phyloP scores from a whole-genome alignment of 192 early-diverging fungal species.

The Podila clonocystis region DNA sequence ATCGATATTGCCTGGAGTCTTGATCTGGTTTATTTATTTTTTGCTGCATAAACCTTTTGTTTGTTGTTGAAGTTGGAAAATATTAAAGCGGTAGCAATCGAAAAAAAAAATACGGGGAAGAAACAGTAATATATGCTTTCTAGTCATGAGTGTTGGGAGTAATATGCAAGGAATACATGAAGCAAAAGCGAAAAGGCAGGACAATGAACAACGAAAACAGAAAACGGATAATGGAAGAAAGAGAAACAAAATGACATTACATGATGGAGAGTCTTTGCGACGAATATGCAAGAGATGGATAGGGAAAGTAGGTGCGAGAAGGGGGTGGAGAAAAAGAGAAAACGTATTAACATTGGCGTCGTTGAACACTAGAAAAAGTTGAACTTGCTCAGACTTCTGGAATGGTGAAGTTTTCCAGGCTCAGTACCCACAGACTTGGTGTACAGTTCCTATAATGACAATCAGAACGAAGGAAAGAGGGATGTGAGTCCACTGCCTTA shows the following conservation, averaged over 20 bases:
- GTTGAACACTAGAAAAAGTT: constrained; percentile 22
- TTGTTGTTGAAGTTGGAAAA: too few relatives aligned
- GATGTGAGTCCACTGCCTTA: not conserved
- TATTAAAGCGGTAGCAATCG: too few relatives aligned
- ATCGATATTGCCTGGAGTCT: too few relatives aligned
- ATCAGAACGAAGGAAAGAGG: not conserved
- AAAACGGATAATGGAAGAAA: not conserved
- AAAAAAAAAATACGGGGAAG: too few relatives aligned
- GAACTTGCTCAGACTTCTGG: constrained; percentile 35
- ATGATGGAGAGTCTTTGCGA: not conserved
- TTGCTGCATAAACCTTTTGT: too few relatives aligned
- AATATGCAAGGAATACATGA: not conserved
- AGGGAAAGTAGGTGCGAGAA: not conserved
- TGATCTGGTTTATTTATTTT: too few relatives aligned
- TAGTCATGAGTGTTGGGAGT: not conserved
- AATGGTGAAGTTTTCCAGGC: constrained; percentile 2
- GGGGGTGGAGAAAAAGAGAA: not conserved
- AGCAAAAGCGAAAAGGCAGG: not conserved
- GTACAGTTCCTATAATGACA: constrained; percentile 35
- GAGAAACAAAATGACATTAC: not conserved
- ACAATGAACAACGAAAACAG: too few relatives aligned
- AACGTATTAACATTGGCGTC: not conserved
- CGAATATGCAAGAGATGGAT: not conserved
- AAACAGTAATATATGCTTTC: too few relatives aligned
- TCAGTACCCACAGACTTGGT: constrained; percentile 29